Conservation (phyloP, 805 yeast species). For the Vanderwaltozyma verrucispora region DNA sequence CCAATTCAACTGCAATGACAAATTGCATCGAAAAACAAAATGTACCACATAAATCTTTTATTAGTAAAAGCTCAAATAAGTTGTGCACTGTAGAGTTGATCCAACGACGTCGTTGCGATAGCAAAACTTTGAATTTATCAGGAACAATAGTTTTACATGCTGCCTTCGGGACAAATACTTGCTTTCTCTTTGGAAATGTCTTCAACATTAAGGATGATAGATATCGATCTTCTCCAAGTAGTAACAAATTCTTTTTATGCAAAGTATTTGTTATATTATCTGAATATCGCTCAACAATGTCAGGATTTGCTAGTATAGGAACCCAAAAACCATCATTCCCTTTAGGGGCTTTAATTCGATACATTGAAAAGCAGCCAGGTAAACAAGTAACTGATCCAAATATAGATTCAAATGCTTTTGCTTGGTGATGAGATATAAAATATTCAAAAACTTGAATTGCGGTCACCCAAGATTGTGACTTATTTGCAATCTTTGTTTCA, state of each 20-base stretch:
- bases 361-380: constrained; percentile 93
- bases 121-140: constrained; percentile 59
- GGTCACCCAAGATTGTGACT: constrained; percentile 77
- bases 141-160: constrained; percentile 89
- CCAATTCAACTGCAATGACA: constrained; percentile 68
- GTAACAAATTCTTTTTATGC: constrained; percentile 74
- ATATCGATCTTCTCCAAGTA: constrained; percentile 86
- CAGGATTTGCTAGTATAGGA: constrained; percentile 86
- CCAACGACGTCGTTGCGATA: constrained; percentile 95
- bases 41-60: constrained; percentile 85
- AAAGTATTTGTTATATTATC: constrained; percentile 76
- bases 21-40: constrained; percentile 94
- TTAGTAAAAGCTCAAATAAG: constrained; percentile 74
- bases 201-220: constrained; percentile 75
- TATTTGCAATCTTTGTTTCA: constrained; percentile 84
- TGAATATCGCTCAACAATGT: constrained; percentile 82
- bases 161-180: constrained; percentile 79
- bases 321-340: constrained; percentile 79
- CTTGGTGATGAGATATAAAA: constrained; percentile 86
- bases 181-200: constrained; percentile 84
- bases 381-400: constrained; percentile 92
- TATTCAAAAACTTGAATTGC: constrained; percentile 91
- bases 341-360: constrained; percentile 83
- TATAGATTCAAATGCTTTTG: constrained; percentile 87
- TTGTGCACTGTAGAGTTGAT: constrained; percentile 92